Evolutionary conservation across 108 stramenopile species (phyloP).

Genomic region (Conticribra weissflogii): DNA sequence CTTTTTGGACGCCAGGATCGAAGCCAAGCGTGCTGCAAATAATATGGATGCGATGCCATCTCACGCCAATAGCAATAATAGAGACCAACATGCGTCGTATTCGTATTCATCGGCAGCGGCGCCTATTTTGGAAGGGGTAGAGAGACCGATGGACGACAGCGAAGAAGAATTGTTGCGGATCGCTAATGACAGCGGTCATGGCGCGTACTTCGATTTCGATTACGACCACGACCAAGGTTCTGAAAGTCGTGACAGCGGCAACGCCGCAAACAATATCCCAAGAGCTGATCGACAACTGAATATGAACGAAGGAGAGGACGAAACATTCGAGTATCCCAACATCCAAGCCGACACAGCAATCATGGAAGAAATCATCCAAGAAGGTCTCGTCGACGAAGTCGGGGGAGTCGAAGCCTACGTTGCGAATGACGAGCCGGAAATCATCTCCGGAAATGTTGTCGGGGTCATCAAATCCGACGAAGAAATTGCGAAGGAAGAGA

Average conservation of each 20-base stretch:
- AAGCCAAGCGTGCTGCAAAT: conserved; percentile 15
- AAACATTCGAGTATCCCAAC: conserved; percentile 1
- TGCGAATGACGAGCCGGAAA: neutral
- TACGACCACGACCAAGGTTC: neutral
- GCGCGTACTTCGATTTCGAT: too few relatives aligned
- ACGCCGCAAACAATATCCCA: neutral
- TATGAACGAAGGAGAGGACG: neutral
- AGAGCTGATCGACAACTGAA: neutral
- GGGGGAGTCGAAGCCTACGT: conserved; percentile 9
- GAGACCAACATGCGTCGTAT: too few relatives aligned
- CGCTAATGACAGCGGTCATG: neutral
- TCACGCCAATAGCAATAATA: too few relatives aligned
- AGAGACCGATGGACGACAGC: neutral
- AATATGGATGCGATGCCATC: too few relatives aligned
- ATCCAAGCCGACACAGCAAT: neutral
- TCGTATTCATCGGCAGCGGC: too few relatives aligned
- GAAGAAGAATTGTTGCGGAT: neutral
- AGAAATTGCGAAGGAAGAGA: conserved; percentile 14
- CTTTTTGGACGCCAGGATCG: neutral
- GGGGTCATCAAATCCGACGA: conserved; percentile 14
- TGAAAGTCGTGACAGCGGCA: neutral
- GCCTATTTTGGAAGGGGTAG: too few relatives aligned
- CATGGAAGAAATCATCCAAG: conserved; percentile 16
- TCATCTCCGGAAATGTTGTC: conserved; percentile 2
- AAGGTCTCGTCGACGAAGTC: conserved; percentile 10